These are phyloP conservation scores for Gamsiella multidivaricata DNA, from an alignment of 192 early-diverging fungal genomes.

Conservation along the genomic window DNA sequence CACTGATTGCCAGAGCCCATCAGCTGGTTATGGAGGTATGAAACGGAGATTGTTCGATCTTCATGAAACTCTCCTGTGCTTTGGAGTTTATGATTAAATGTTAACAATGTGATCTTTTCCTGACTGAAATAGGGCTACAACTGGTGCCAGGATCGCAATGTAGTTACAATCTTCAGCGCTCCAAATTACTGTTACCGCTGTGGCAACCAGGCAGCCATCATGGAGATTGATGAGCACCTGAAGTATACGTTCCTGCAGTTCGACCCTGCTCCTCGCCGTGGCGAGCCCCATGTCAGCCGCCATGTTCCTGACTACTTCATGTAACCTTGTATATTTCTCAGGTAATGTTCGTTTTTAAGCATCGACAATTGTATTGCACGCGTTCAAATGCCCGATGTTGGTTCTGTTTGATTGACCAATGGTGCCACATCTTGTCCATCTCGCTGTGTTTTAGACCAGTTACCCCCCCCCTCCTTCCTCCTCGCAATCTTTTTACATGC, in stretches of 20 bases:
- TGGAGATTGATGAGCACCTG: conserved; percentile 99
- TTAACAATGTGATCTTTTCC: neutral
- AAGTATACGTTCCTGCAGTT: conserved; percentile 99
- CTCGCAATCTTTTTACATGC: no score
- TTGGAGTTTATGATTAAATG: neutral
- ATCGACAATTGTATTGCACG: no score
- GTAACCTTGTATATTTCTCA: no score
- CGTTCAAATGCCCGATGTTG: no score
- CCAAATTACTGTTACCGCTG: conserved; percentile 99
- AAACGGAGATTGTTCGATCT: neutral
- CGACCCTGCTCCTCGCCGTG: conserved; percentile 96
- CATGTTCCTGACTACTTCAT: conserved; percentile 99
- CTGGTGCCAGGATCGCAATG: conserved; percentile 98
- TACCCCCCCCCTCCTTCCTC: no score
- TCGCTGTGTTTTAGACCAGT: no score
- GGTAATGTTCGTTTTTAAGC: no score
- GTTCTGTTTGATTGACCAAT: no score
- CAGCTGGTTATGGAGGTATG: conserved; percentile 90
- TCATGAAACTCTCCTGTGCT: neutral
- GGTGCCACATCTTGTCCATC: no score
- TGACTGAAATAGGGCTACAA: conserved; percentile 97
- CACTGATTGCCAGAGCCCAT: conserved; percentile 94
- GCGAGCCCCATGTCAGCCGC: conserved; percentile 98
- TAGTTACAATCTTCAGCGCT: conserved; percentile 98
- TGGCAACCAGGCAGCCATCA: conserved; percentile 99